Evolutionary conservation across 2,329 filamentous ascomycete genomes (phyloP), one percentile per base, ranked within the genome.

Genomic region (Lecanosticta acicola): DNA sequence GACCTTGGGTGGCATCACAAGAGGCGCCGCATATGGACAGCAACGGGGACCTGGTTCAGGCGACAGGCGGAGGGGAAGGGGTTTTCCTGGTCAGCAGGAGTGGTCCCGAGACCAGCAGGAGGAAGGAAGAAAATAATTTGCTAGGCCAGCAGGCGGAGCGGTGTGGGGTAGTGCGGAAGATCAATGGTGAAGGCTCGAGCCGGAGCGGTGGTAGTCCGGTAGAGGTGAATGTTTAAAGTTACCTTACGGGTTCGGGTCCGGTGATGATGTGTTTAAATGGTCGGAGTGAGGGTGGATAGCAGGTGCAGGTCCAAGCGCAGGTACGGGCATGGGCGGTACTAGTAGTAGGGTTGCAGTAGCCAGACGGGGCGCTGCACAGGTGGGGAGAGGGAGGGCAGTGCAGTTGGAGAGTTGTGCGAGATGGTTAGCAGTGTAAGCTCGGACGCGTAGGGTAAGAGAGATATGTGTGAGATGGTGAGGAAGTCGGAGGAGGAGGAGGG

Each of bases 1-100:
- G 45, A 86, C 93, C 72, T 90, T 93, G 57, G 64, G 66, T 45
- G 63, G 54, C 51, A 61, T 57, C 48, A 58, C 57, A 48, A 49
- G 37, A 46, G 49, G n/a, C n/a, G n/a, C 39, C 45, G 44, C 58
- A 59, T 51, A 29, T 5, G 53, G 50, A 43, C 42, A 43, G 13
- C 42, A 39, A 24, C 24, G 45, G 33, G 34, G 26, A 35, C 24
- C 34, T 32, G 35, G 39, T 33, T 8, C 32, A 24, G 33, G 24
- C 10, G 10, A 18, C 18, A 11, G 11, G 13, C 18, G 26, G 8
- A 32, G 14, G n/a, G 7, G n/a, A 4, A 16, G 11, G 20, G 20
- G 3, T 41, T 13, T 17, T 41, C n/a, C 13, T 5, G 11, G 24
- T 11, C 5, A 29, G 24, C 24, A 19, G 14, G 9, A 21, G 29